Percentiles rank a stretch among this genome's conserved stretches.
phyloP scores from a whole-genome alignment of 2,329 filamentous ascomycete species.

The Penicillium sp. region DNA sequence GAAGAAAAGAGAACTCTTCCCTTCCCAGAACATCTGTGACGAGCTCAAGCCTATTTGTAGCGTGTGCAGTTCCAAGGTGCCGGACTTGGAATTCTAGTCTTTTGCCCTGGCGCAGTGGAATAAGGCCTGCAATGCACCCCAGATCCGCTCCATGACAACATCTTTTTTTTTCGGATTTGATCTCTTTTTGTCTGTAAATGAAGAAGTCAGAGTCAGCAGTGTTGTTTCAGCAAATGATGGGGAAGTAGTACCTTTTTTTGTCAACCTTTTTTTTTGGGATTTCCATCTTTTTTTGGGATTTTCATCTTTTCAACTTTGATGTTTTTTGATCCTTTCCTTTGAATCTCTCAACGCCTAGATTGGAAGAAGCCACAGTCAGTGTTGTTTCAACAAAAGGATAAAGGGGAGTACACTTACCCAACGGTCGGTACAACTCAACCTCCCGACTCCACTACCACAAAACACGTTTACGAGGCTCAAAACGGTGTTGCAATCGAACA shows the following conservation, averaged over 20 bases:
- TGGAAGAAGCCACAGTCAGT: background rate
- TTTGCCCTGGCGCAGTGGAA: too few relatives aligned
- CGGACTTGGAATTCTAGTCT: too few relatives aligned
- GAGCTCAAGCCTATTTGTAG: too few relatives aligned
- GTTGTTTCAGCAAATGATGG: too few relatives aligned
- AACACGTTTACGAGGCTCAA: background rate
- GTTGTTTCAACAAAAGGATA: background rate
- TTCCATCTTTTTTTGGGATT: background rate
- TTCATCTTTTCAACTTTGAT: background rate
- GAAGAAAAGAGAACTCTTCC: background rate
- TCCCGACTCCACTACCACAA: background rate
- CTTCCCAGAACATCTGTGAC: too few relatives aligned
- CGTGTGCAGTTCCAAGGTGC: too few relatives aligned
- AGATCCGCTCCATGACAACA: too few relatives aligned
- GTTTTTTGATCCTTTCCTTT: background rate
- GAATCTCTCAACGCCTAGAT: background rate
- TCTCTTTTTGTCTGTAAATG: background rate
- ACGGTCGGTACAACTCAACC: conserved; percentile 8
- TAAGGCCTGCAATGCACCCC: too few relatives aligned
- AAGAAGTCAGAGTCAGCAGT: too few relatives aligned
- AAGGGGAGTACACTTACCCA: background rate
- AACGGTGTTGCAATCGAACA: background rate
- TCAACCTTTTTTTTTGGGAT: background rate
- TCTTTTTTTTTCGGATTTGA: background rate
- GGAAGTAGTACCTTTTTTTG: background rate